Evolutionary conservation across 495 filamentous ascomycete species (phyloP).

Genomic region (Hypoxylon rickii): DNA sequence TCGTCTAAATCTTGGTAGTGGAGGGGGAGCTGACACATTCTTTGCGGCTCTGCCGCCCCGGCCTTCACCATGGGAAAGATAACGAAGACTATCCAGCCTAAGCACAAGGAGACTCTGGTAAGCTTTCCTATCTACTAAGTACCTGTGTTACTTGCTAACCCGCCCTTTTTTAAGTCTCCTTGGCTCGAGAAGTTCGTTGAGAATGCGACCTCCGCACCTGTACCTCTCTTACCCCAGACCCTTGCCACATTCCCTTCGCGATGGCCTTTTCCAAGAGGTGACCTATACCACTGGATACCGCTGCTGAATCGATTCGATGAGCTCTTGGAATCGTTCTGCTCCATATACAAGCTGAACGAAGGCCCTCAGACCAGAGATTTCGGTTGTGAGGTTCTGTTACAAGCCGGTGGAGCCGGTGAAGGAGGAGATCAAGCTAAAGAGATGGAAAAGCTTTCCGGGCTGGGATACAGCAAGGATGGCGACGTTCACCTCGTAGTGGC

Average conservation of each 20-base stretch:
- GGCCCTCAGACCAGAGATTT: slow-evolving; percentile 83
- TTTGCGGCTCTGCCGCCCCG: slow-evolving; percentile 60
- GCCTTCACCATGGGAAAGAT: slow-evolving; percentile 85
- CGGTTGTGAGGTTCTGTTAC: slow-evolving; percentile 62
- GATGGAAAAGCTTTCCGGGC: slow-evolving; percentile 54
- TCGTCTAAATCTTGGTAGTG: slow-evolving; percentile 47
- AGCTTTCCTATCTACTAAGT: slow-evolving; percentile 43
- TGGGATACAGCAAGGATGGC: slow-evolving; percentile 71
- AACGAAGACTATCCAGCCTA: slow-evolving; percentile 87
- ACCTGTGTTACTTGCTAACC: slow-evolving; percentile 40
- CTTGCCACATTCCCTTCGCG: slow-evolving; percentile 78
- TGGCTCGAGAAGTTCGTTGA: slow-evolving; percentile 80
- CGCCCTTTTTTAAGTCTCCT: slow-evolving; percentile 68
- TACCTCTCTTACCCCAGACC: slow-evolving; percentile 75
- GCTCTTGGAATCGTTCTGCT: slow-evolving; percentile 78
- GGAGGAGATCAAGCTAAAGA: slow-evolving; percentile 46
- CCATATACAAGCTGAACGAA: slow-evolving; percentile 77
- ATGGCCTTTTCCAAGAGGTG: slow-evolving; percentile 97
- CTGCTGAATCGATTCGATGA: slow-evolving; percentile 92
- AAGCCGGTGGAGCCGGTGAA: slow-evolving; percentile 46
- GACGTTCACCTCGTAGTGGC: slow-evolving; percentile 78
- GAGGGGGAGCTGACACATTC: slow-evolving; percentile 51
- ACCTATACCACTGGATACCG: slow-evolving; percentile 98
- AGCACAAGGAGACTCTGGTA: slow-evolving; percentile 94
- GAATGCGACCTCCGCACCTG: slow-evolving; percentile 65